A percentile compares a stretch with the other conserved stretches of the same genome.
Conservation (phyloP, 768 basidiomycete species). For the Podaxis mareebaensis region DNA sequence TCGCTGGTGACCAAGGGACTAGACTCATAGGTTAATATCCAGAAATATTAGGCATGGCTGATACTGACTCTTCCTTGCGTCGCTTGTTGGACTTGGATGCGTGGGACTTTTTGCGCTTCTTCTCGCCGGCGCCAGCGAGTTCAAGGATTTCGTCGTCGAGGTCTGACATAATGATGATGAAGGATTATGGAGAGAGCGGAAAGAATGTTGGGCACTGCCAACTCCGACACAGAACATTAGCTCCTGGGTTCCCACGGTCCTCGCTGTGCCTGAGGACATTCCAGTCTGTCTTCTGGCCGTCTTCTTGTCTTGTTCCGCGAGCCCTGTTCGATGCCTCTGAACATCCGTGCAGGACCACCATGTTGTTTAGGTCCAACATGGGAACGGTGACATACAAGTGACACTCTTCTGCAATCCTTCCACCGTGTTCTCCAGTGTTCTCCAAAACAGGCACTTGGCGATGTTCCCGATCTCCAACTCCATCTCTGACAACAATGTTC, state of each 20-base stretch:
- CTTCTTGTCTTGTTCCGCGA: neutral
- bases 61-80: conserved; percentile 69
- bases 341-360: neutral
- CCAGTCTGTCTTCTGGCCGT: neutral
- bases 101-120: conserved; percentile 63
- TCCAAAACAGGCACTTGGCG: neutral
- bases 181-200: neutral
- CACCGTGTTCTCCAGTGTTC: neutral
- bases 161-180: conserved; percentile 41
- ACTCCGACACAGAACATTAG: neutral
- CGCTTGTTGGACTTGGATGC: conserved; percentile 49
- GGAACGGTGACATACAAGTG: neutral
- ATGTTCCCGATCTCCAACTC: neutral
- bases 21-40: conserved; percentile 12
- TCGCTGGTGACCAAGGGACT: conserved; percentile 34
- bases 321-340: neutral
- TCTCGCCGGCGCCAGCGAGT: conserved; percentile 72
- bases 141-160: conserved; percentile 78
- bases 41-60: conserved; percentile 1
- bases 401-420: neutral
- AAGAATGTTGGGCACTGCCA: neutral
- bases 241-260: conserved; percentile 12
- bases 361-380: neutral
- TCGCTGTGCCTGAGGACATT: neutral
- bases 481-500: conserved; percentile 55